Evolutionary conservation across 2,329 filamentous ascomycete species (phyloP).

Genomic region (Monosporascus ibericus): DNA sequence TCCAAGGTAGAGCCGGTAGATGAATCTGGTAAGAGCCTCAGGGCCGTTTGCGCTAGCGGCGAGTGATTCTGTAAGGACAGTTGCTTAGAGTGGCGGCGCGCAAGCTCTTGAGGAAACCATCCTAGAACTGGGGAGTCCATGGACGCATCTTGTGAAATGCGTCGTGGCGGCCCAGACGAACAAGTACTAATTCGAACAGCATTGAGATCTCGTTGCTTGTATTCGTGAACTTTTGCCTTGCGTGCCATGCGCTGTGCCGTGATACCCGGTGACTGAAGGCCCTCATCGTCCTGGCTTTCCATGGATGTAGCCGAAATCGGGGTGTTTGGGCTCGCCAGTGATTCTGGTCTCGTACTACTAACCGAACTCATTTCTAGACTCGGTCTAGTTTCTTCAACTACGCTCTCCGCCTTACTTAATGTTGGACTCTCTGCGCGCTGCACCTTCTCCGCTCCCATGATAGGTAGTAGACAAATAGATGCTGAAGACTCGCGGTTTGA

Average conservation of each 20-base stretch:
- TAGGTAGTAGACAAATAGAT: neutral
- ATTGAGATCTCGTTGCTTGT: slow-evolving; percentile 18
- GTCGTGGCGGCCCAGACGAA: no score
- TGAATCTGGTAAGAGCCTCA: slow-evolving; percentile 1
- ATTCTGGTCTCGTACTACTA: neutral
- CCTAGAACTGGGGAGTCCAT: slow-evolving; percentile 20
- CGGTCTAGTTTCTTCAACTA: neutral
- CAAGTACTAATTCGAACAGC: slow-evolving; percentile 6
- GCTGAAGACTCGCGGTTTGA: neutral
- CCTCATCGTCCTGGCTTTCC: slow-evolving; percentile 4
- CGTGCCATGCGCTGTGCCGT: slow-evolving; percentile 16
- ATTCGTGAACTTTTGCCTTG: slow-evolving; percentile 16
- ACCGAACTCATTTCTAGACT: neutral
- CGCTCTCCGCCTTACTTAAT: neutral
- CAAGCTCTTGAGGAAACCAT: slow-evolving; percentile 10
- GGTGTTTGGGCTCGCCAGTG: neutral
- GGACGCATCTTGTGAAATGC: neutral
- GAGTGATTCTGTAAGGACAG: slow-evolving; percentile 3
- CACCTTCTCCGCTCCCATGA: neutral
- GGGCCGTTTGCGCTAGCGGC: slow-evolving; percentile 1
- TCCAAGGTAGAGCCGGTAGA: neutral
- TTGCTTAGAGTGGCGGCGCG: neutral
- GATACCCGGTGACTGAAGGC: slow-evolving; percentile 8
- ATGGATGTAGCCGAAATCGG: neutral
- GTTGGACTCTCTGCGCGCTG: neutral